phyloP scores from a whole-genome alignment of 371 early-diverging fungal species.

The Zopfochytrium polystomum region DNA sequence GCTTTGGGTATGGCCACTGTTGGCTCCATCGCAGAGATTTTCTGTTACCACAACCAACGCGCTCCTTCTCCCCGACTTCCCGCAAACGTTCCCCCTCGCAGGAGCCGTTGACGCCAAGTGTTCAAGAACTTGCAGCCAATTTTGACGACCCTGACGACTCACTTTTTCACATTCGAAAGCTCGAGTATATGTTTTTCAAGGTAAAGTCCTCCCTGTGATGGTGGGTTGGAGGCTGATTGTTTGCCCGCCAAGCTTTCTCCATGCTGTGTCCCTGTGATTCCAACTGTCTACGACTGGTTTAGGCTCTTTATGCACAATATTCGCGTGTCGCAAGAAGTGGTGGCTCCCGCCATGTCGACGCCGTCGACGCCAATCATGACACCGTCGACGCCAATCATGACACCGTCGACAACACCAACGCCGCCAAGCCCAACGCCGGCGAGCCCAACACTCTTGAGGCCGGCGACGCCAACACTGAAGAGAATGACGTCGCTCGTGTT shows the following conservation, averaged over 20 bases:
- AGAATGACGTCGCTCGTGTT: neutral
- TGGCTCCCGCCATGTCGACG: neutral
- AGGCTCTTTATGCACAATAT: conserved; percentile 7
- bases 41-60: neutral
- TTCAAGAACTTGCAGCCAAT: neutral
- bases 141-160: neutral
- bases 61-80: neutral
- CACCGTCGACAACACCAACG: neutral
- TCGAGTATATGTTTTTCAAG: neutral
- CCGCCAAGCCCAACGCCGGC: neutral
- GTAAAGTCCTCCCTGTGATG: too few species aligned
- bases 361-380: neutral
- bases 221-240: too few species aligned
- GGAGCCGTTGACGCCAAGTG: neutral
- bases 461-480: neutral
- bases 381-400: neutral
- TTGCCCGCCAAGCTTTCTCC: neutral
- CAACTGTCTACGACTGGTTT: conserved; percentile 15
- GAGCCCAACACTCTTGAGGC: neutral
- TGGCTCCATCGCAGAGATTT: too few species aligned
- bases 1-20: neutral
- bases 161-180: neutral
- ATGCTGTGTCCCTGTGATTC: neutral
- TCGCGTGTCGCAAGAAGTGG: neutral
- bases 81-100: neutral